Evolutionary conservation across 352 stramenopile genomes (phyloP), one percentile per base, ranked within the genome.

Genomic region (Pythium guiyangense): DNA sequence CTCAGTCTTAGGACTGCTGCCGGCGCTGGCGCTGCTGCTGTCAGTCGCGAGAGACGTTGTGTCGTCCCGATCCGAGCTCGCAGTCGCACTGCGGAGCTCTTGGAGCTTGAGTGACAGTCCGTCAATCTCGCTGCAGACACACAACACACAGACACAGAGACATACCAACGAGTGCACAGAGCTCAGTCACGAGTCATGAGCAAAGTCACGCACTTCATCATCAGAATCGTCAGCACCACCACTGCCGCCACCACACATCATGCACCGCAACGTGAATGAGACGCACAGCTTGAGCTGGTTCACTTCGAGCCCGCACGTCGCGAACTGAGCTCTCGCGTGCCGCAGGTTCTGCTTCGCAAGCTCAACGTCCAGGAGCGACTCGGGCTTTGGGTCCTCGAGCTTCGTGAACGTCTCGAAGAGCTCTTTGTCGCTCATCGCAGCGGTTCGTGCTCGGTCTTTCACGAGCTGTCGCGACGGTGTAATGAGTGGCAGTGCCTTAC

Each of bases 311-410:
- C 63, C 73, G 26, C 74, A 60, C 3, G 63, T 48, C 11, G 67
- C 50, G 20, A 65, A 61, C 45, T 73, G 54, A 1, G 56, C 17
- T 29, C 84, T 88, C 6, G 74, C 73, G 29, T 68, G 59, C 22
- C 70, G 67, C 17, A 88, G 64, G 42, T 88, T 90, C 42, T 70
- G 64, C 53, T 88, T 88, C 40, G 80, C 70, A 45, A 77, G 63
- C 3, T 88, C 77, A 15, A 87, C 57, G 37, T 88, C 75, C 15
- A 70, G 62, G n/a, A 84, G 39, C 3, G 75, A 74, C 56, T 85
- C 77, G 6, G 72, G 65, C 17, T 63, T 61, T 4, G 70, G 69
- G 34, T 61, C 49, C 43, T 72, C 45, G 6, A 57, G 52, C 8
- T 66, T 48, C 54, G 74, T 79, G 57, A 88, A 88, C 25, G 52